Evolutionary conservation across 495 filamentous ascomycete genomes (phyloP).

Genomic region (Penicillium chermesinum): DNA sequence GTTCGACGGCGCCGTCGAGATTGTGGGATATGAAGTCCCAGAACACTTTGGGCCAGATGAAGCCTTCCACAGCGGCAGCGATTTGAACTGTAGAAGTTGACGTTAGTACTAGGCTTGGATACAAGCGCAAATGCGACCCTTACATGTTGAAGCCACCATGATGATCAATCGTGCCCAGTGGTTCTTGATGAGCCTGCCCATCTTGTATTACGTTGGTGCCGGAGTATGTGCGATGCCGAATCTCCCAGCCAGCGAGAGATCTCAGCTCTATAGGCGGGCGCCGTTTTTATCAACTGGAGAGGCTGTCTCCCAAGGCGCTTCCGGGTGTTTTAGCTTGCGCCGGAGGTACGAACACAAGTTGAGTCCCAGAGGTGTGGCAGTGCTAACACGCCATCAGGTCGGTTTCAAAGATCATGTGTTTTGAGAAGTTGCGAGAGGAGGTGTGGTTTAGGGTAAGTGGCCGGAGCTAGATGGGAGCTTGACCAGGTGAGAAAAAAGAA

Average conservation of each 20-base stretch:
- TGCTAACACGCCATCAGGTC: not conserved
- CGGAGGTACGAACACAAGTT: not conserved
- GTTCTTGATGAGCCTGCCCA: conserved; percentile 98
- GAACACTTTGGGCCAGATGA: conserved; percentile 99
- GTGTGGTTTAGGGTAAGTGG: not conserved
- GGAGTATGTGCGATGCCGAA: conserved; percentile 5
- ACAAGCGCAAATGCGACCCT: conserved; percentile 25
- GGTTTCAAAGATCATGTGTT: not conserved
- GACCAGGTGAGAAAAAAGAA: not conserved
- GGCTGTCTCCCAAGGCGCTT: not conserved
- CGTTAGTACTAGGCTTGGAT: not conserved
- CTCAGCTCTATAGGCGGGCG: not conserved
- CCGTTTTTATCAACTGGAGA: not conserved
- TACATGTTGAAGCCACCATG: conserved; percentile 79
- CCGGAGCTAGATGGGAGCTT: not conserved
- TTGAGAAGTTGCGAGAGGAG: too few species aligned
- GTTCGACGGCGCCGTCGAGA: conserved; percentile 79
- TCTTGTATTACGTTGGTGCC: conserved; percentile 37
- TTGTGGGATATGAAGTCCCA: conserved; percentile 95
- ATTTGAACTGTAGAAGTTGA: conserved; percentile 66
- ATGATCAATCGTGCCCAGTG: conserved; percentile 94
- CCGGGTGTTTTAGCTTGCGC: not conserved
- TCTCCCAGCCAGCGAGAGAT: conserved; percentile 31
- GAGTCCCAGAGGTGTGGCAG: not conserved
- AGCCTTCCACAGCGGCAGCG: conserved; percentile 73